Percentiles rank a stretch among this genome's conserved stretches.
phyloP scores from a whole-genome alignment of 148 eudicot genomes.

The Diospyros lotus region DNA sequence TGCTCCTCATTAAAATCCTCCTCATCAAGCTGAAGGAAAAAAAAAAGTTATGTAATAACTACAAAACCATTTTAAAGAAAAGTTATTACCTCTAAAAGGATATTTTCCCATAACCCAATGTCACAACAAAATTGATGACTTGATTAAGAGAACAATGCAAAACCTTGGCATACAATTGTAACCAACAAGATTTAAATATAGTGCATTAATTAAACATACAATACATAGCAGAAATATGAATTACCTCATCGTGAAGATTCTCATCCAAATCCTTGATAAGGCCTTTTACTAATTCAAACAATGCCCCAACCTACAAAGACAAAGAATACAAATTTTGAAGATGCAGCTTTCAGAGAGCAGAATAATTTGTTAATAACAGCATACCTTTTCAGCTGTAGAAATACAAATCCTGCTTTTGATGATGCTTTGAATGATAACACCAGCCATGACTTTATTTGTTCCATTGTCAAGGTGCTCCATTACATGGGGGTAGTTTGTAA shows the following conservation, averaged over 20 bases:
- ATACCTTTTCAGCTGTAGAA: constrained; percentile 83
- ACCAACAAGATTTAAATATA: neutral
- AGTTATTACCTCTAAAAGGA: neutral
- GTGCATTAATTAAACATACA: neutral
- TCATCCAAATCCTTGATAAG: constrained; percentile 75
- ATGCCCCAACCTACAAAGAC: constrained; percentile 74
- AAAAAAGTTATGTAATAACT: neutral
- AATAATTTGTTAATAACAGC: constrained; percentile 1
- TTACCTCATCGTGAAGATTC: constrained; percentile 64
- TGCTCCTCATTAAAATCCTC: constrained; percentile 97
- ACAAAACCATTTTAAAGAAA: neutral
- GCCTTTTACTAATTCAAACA: constrained; percentile 82
- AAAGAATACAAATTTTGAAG: constrained; percentile 16
- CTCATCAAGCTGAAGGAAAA: constrained; percentile 58
- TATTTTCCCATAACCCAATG: neutral
- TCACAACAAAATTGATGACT: neutral
- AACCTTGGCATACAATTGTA: constrained; percentile 5
- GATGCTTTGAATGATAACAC: constrained; percentile 72
- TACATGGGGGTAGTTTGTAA: constrained; percentile 79
- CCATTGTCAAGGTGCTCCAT: constrained; percentile 75
- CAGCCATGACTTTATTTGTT: constrained; percentile 88
- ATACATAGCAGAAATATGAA: constrained; percentile 5
- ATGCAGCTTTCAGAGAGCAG: constrained; percentile 7
- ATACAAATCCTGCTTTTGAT: constrained; percentile 78
- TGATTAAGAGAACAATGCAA: neutral